phyloP scores from a whole-genome alignment of 495 filamentous ascomycete species.

The Annulohypoxylon nitens region DNA sequence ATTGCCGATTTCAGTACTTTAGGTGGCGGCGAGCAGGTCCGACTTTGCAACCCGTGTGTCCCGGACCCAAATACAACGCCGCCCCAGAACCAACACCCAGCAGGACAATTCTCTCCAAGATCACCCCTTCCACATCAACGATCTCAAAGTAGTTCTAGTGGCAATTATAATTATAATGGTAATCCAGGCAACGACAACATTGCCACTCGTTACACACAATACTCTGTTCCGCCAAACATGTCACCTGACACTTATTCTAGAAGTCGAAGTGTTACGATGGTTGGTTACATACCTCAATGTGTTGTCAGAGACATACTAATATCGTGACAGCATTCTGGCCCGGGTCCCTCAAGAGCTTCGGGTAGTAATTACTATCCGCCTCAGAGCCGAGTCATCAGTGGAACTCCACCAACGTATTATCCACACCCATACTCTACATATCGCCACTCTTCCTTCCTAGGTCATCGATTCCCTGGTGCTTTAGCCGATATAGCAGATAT shows the following conservation, averaged over 20 bases:
- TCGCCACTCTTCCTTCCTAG: slow-evolving; percentile 41
- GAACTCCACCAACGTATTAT: slow-evolving; percentile 57
- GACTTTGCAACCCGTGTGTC: slow-evolving; percentile 94
- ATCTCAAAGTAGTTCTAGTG: slow-evolving; percentile 46
- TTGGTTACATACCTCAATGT: slow-evolving; percentile 41
- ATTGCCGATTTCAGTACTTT: slow-evolving; percentile 58
- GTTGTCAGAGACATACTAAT: slow-evolving; percentile 28
- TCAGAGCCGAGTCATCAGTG: slow-evolving; percentile 53
- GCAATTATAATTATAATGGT: slow-evolving; percentile 34
- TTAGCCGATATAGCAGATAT: slow-evolving; percentile 44
- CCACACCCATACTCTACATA: slow-evolving; percentile 38
- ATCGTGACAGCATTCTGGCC: slow-evolving; percentile 34
- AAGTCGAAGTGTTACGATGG: slow-evolving; percentile 61
- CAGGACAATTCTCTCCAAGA: slow-evolving; percentile 31
- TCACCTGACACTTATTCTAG: slow-evolving; percentile 50
- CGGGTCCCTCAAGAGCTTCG: slow-evolving; percentile 36
- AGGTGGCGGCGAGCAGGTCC: slow-evolving; percentile 86
- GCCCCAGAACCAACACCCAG: slow-evolving; percentile 52
- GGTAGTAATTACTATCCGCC: slow-evolving; percentile 37
- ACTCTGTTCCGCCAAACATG: slow-evolving; percentile 33
- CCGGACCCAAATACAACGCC: slow-evolving; percentile 89
- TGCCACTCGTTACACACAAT: slow-evolving; percentile 29
- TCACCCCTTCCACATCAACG: slow-evolving; percentile 49
- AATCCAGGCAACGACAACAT: slow-evolving; percentile 43
- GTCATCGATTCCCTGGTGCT: slow-evolving; percentile 36